Base-by-base conservation (phyloP, 139 green algal genomes). In the Tetratostichococcus sp. region DNA sequence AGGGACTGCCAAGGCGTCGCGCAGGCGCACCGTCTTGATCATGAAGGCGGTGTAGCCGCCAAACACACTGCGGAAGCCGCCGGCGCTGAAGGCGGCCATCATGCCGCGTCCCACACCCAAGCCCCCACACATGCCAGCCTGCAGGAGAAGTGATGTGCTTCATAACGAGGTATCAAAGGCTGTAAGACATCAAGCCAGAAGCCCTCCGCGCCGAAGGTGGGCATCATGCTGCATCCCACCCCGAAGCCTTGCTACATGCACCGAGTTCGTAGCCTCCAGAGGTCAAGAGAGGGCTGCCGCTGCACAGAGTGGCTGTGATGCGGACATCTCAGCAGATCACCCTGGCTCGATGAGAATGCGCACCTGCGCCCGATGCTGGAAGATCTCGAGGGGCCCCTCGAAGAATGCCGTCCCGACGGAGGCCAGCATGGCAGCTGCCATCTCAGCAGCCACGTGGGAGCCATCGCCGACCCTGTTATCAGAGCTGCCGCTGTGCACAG, bases 1-100 rank as follows among this genome's bases (percentile, higher is more conserved):
- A n/a, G n/a, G n/a, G n/a, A n/a, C n/a, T n/a, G n/a, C n/a, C n/a
- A n/a, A n/a, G n/a, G n/a, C n/a, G n/a, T n/a, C n/a, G n/a, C n/a
- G n/a, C n/a, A n/a, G n/a, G n/a, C n/a, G n/a, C 39, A 50, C 79
- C 0, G 79, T 79, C 75, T 93, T 90, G 28, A 94, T 72, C 59
- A 87, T 78, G 82, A 88, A 88, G 1, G 90, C 77, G 26, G 86
- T 72, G 77, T 90, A 93, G 59, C 82, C 85, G 65, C 77, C 80
- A 69, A 89, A 93, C 57, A 93, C 72, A 0, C 71, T 72, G 19
- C 73, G 80, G 4, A 81, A 35, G 58, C 83, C 86, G 21, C 70
- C 65, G 35, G 35, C 65, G 25, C 68, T 58, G 25, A 84, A 79
- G 3, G 73, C 79, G 17, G 62, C 33, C 5, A 70, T 57, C 86